Evolutionary conservation across 2,329 filamentous ascomycete species (phyloP), one percentile per base, ranked within the genome.

Genomic region (Endothia cerciana): DNA sequence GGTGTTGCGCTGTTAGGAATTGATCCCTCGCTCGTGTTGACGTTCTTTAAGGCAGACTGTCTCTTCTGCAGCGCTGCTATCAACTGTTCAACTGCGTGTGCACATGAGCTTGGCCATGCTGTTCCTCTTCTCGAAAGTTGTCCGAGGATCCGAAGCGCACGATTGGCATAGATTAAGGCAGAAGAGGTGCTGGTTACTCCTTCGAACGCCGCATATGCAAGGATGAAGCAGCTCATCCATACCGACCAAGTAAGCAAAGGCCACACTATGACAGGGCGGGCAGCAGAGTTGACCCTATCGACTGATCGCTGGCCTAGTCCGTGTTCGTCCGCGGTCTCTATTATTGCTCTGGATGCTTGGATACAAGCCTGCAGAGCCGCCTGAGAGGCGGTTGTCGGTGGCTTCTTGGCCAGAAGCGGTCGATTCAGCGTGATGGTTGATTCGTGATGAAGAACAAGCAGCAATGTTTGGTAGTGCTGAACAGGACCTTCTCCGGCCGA

Each of bases 211-310:
- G 69, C 70, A 53, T 68, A 71, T 30, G 64, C 62, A 22, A 71
- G 63, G 8, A 71, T 65, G 45, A 70, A 71, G 33, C 65, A 71
- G 17, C 70, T 70, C 70, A 71, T 70, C 69, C 70, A 71, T 3
- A 70, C 65, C 1, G 70, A 70, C 70, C 70, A 70, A 5, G 70
- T 71, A n/a, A 70, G 62, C 3, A 68, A 53, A n/a, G 70, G 70
- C 65, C 69, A 71, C 8, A 70, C 62, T 55, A 68, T 45, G 19
- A 70, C 33, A 2, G 62, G 43, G 3, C 19, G 47, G 3, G 57
- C 53, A 53, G 28, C 11, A 30, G 57, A 63, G 38, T 17, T 41
- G 6, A 38, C 43, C 19, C 15, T 22, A 5, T 41, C 30, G 47
- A 10, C 17, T 15, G n/a, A 8, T 13, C 13, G n/a, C 40, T 22